These are phyloP conservation scores for Staphylotrichum tortipilum DNA, from an alignment of 495 filamentous ascomycete genomes.

Conservation along the genomic window DNA sequence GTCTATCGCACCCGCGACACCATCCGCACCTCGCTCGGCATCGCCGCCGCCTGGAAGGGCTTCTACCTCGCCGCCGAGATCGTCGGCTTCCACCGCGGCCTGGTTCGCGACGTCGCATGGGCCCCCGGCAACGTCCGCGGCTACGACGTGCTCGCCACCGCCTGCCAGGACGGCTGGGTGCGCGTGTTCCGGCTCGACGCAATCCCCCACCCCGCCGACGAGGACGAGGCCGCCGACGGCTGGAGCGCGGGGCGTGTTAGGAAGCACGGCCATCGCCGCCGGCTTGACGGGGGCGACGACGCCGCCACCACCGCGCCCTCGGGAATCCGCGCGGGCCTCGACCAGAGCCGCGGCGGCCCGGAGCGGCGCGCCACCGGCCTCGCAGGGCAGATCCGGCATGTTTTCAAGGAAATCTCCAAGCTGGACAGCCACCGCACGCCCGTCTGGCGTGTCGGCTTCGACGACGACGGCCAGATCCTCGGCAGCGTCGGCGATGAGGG, in stretches of 20 bases:
- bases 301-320: slow-evolving; percentile 21
- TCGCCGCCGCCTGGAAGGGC: slow-evolving; percentile 43
- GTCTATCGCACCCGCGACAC: slow-evolving; percentile 66
- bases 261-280: slow-evolving; percentile 1
- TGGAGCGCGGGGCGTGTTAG: slow-evolving; percentile 20
- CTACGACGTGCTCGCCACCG: slow-evolving; percentile 84
- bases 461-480: slow-evolving; percentile 52
- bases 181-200: slow-evolving; percentile 65
- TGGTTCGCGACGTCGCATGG: slow-evolving; percentile 92
- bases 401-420: slow-evolving; percentile 41
- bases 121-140: slow-evolving; percentile 78
- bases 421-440: slow-evolving; percentile 47
- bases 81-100: slow-evolving; percentile 49
- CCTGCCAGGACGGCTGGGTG: slow-evolving; percentile 81
- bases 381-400: slow-evolving; percentile 40
- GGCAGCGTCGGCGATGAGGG: slow-evolving; percentile 55
- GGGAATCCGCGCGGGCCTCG: slow-evolving; percentile 53
- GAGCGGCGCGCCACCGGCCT: slow-evolving; percentile 27
- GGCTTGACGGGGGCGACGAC: not conserved
- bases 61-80: slow-evolving; percentile 78
- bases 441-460: slow-evolving; percentile 54
- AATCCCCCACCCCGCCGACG: slow-evolving; percentile 11
- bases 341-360: slow-evolving; percentile 35
- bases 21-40: slow-evolving; percentile 43
- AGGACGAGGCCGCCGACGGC: slow-evolving; percentile 18